Base-by-base conservation (phyloP, 1,284 basidiomycete genomes). In the Vanrija pseudolonga region DNA sequence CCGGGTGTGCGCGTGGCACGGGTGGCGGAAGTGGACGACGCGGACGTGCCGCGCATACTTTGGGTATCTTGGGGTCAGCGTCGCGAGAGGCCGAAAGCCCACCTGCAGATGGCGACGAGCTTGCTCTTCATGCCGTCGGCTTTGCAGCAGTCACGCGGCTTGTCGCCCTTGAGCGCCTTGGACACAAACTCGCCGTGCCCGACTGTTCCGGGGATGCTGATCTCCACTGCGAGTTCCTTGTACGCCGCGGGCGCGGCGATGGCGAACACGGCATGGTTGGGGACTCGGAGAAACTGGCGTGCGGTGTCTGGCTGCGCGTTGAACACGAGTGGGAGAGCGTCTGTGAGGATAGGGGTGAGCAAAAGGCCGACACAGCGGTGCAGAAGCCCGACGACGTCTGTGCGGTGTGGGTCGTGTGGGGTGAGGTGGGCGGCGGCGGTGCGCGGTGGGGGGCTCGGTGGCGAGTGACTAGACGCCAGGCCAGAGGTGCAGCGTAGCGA, bases 21-120 rank as follows among this genome's bases (percentile, higher is more conserved):
- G 55, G 50, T 60, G 58, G 11, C 46, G 45, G 26, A 60, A 60
- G 46, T 45, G 55, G 4, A 60, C 32, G 8, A 45, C 52, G n/a
- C 52, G 54, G 36, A 60, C 58, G 7, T 51, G 45, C 2, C 39
- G 26, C 9, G 58, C 58, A 22, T 60, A 52, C 6, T 32, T 36
- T 1, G 43, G 22, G 18, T 42, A 41, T 15, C 58, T 60, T 20
- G 9, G 19, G 6, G 24, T 50, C n/a, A 45, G 40, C 38, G 7
- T 9, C 14, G 8, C 20, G 3, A 14, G 23, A 18, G 4, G 1
- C 24, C 37, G 12, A 18, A 18, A 14, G 42, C 58, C 36, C 17
- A 60, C 58, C 54, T 22, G 17, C 54, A 44, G 12, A 54, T 43
- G 0, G 42, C 40, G 23, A 45, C 42, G 4, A 54, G 45, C 24